Conservation (phyloP, 2,329 filamentous ascomycete species). For the Ceratocystis cubensis region DNA sequence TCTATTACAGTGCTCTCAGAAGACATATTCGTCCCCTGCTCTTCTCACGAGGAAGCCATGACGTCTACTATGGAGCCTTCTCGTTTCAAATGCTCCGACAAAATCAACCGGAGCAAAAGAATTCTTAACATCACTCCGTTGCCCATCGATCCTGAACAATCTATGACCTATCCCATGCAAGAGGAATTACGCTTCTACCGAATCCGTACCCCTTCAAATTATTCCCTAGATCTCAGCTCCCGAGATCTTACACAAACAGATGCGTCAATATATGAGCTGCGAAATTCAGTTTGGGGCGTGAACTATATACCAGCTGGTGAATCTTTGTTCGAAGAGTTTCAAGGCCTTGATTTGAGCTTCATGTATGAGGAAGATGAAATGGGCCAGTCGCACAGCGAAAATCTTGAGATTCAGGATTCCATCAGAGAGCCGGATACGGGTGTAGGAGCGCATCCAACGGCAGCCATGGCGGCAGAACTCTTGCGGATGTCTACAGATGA, state of each 20-base stretch:
- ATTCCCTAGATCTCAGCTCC: neutral
- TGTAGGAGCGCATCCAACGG: too few species aligned
- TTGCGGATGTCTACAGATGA: neutral
- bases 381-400: neutral
- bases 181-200: neutral
- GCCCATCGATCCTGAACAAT: neutral
- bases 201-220: neutral
- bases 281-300: neutral
- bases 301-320: neutral
- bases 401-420: neutral
- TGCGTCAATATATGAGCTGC: neutral
- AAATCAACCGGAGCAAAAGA: neutral
- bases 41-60: slow-evolving; percentile 16
- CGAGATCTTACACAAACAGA: neutral
- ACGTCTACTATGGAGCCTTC: neutral
- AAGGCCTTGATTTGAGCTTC: neutral
- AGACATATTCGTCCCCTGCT: slow-evolving; percentile 12
- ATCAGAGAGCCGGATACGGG: too few species aligned
- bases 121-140: neutral
- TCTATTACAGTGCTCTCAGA: neutral
- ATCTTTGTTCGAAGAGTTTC: neutral
- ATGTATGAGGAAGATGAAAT: neutral
- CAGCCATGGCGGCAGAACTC: neutral
- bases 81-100: neutral
- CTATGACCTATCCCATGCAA: neutral